phyloP scores from a whole-genome alignment of 1,284 basidiomycete species.

The Schizopora paradoxa region DNA sequence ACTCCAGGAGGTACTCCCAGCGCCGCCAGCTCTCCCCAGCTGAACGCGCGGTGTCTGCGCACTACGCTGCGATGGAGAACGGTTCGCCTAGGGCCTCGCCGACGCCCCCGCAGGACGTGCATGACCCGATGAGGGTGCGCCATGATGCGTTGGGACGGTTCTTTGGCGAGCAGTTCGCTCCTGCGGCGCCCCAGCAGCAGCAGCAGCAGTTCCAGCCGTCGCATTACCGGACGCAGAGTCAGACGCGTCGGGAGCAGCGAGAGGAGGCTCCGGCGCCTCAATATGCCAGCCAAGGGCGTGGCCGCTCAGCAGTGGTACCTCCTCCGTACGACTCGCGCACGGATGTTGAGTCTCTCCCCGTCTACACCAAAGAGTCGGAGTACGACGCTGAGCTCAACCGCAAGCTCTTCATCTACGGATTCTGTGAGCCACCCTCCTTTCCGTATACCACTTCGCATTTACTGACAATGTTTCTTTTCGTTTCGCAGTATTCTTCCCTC shows the following conservation, averaged over 20 bases:
- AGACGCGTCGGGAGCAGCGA: slow-evolving; percentile 1
- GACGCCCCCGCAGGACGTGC: background rate
- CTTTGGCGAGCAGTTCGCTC: slow-evolving; percentile 5
- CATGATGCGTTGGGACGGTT: slow-evolving; percentile 15
- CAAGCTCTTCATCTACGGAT: slow-evolving; percentile 17
- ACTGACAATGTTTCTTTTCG: background rate
- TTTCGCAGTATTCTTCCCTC: slow-evolving; percentile 15
- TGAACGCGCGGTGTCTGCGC: background rate
- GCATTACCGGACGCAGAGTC: background rate
- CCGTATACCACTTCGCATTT: background rate
- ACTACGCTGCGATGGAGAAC: background rate
- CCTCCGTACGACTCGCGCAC: slow-evolving; percentile 11
- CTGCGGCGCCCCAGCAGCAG: background rate
- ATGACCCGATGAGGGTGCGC: slow-evolving; percentile 7
- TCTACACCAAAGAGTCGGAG: slow-evolving; percentile 10
- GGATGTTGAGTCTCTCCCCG: slow-evolving; percentile 14
- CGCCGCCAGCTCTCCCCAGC: background rate
- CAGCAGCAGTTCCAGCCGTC: background rate
- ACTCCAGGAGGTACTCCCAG: background rate
- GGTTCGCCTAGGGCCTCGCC: background rate
- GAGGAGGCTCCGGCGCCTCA: background rate
- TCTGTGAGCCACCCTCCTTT: slow-evolving; percentile 8
- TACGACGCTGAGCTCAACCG: slow-evolving; percentile 13
- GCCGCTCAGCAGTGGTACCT: too few species aligned
- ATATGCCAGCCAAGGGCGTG: background rate